A percentile compares a stretch with the other conserved stretches of the same genome.
Evolutionary conservation across 306 rosid species (phyloP).

Genomic region (Styphnolobium japonicum): DNA sequence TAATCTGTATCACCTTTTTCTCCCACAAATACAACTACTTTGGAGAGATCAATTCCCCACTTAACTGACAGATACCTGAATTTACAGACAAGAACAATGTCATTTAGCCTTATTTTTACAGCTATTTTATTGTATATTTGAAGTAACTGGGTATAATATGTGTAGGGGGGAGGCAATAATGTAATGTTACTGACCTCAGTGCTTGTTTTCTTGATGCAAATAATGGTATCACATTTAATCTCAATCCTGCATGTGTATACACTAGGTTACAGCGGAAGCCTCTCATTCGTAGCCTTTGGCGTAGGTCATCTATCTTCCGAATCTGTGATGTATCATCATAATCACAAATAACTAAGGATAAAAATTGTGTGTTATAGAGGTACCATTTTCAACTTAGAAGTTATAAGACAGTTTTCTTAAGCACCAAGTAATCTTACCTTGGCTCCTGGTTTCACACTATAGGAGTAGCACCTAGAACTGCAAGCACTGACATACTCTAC

Average conservation of each 20-base stretch:
- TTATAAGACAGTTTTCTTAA: neutral
- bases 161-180: neutral
- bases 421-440: slow-evolving; percentile 39
- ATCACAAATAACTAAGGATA: neutral
- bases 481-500: slow-evolving; percentile 43
- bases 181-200: slow-evolving; percentile 50
- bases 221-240: slow-evolving; percentile 68
- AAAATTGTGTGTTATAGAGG: neutral
- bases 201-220: slow-evolving; percentile 78
- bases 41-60: slow-evolving; percentile 82
- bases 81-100: slow-evolving; percentile 1
- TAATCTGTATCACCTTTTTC: slow-evolving; percentile 77
- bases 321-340: slow-evolving; percentile 39
- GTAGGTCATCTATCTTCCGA: slow-evolving; percentile 50
- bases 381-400: neutral
- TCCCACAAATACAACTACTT: slow-evolving; percentile 58
- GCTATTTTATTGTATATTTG: neutral
- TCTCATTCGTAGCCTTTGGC: slow-evolving; percentile 75
- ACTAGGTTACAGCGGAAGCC: slow-evolving; percentile 78
- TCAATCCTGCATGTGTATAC: slow-evolving; percentile 56
- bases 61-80: slow-evolving; percentile 71
- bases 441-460: slow-evolving; percentile 43
- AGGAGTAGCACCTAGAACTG: slow-evolving; percentile 68
- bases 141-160: neutral
- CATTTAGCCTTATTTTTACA: neutral